Percentiles rank a stretch among this genome's conserved stretches.
phyloP scores from a whole-genome alignment of 305 asterid genomes.

The Solanum hybrid region DNA sequence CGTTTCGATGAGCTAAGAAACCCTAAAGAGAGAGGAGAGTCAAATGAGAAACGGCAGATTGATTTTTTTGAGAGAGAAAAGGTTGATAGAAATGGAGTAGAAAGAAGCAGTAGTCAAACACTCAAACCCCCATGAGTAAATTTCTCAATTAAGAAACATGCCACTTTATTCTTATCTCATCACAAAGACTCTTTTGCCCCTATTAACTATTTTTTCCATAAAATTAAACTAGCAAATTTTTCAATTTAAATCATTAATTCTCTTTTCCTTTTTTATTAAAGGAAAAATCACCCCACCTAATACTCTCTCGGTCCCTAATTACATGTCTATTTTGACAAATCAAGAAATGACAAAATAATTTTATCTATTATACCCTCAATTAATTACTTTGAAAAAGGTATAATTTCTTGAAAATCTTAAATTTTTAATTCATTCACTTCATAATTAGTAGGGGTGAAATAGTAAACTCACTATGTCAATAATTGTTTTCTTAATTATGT shows the following conservation, averaged over 20 bases:
- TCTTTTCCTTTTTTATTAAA: neutral
- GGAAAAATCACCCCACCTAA: neutral
- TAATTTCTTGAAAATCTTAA: too few relatives aligned
- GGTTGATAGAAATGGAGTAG: conserved; percentile 13
- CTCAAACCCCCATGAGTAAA: conserved; percentile 39
- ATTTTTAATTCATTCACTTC: too few relatives aligned
- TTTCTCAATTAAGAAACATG: conserved; percentile 3
- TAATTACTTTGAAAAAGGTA: too few relatives aligned
- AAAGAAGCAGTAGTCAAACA: conserved; percentile 22
- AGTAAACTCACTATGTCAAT: too few relatives aligned
- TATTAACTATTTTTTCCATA: neutral
- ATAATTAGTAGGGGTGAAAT: too few relatives aligned
- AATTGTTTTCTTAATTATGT: too few relatives aligned
- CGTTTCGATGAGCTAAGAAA: conserved; percentile 12
- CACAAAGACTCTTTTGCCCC: neutral
- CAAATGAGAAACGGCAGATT: conserved; percentile 35
- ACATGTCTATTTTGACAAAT: too few relatives aligned
- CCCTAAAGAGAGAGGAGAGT: conserved; percentile 39
- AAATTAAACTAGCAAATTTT: neutral
- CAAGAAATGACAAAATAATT: too few relatives aligned
- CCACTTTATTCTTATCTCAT: neutral
- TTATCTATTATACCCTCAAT: too few relatives aligned
- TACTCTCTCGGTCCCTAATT: too few relatives aligned
- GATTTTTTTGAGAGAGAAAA: conserved; percentile 15
- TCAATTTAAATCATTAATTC: neutral